phyloP scores from a whole-genome alignment of 495 filamentous ascomycete genomes.

The Glarea lozoyensis region DNA sequence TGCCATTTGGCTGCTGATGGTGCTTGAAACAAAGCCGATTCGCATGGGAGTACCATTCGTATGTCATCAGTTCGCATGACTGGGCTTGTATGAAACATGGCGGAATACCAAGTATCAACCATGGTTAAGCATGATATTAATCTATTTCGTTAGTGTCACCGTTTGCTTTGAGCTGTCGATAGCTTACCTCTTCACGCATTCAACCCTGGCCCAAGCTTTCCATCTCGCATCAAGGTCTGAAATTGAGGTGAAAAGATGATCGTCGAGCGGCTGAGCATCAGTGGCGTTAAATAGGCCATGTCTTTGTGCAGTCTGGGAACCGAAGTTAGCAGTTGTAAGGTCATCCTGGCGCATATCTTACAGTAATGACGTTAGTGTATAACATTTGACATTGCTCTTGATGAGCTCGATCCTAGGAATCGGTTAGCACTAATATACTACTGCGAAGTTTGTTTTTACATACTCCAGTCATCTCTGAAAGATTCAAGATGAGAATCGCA shows the following conservation, averaged over 20 bases:
- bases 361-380: slow-evolving; percentile 42
- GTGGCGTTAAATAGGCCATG: slow-evolving; percentile 40
- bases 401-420: slow-evolving; percentile 32
- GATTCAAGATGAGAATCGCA: slow-evolving; percentile 35
- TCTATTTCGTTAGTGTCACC: slow-evolving; percentile 16
- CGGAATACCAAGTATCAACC: slow-evolving; percentile 43
- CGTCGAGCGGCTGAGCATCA: slow-evolving; percentile 37
- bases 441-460: neutral
- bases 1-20: slow-evolving; percentile 37
- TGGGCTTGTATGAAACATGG: slow-evolving; percentile 37
- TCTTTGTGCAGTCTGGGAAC: slow-evolving; percentile 40
- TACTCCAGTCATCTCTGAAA: slow-evolving; percentile 43
- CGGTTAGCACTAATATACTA: slow-evolving; percentile 11
- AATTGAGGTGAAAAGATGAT: slow-evolving; percentile 35
- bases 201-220: slow-evolving; percentile 45
- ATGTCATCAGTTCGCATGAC: slow-evolving; percentile 38
- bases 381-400: slow-evolving; percentile 39
- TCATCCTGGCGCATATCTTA: slow-evolving; percentile 17
- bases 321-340: neutral
- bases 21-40: slow-evolving; percentile 36
- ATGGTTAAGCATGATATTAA: slow-evolving; percentile 40
- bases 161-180: neutral
- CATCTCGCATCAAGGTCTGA: slow-evolving; percentile 40
- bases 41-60: slow-evolving; percentile 38
- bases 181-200: slow-evolving; percentile 38